Base-by-base conservation (phyloP, 345 rosid species). In the Populus euphratica region DNA sequence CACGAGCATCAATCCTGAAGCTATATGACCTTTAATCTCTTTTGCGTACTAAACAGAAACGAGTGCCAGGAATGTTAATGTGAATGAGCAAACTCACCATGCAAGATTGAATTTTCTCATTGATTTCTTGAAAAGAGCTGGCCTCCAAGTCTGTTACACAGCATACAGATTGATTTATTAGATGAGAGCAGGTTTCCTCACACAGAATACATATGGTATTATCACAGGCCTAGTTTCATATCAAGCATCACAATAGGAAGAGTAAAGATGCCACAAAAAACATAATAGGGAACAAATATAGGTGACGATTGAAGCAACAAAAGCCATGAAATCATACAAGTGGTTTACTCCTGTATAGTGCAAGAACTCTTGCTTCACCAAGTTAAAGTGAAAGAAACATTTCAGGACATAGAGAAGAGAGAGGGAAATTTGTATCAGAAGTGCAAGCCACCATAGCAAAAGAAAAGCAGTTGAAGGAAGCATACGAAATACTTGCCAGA, bases 51-150 rank as follows among this genome's bases (percentile, higher is more conserved):
- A 85, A 70, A 74, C 80, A 7, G 98, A 81, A 78, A 87, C 88
- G 43, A 91, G 81, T 33, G 97, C 86, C 49, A 93, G 86, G 83
- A 91, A 88, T 2, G 90, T 86, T 23, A 85, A 59, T 0, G 92
- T 82, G 68, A 88, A 90, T 3, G 97, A 90, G 76, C 87, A 91
- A 67, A 91, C 90, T 91, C 92, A 91, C 92, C 91, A 90, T 3
- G 90, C 89, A 1, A 91, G 88, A 69, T 86, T 84, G 84, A 88
- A 92, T 82, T 83, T 88, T 82, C 82, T 89, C 89, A 84, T 81
- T 1, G 93, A 86, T 85, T 90, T 92, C 88, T 85, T 92, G 85
- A 65, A 87, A 43, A 92, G 86, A 59, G 49, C 73, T 70, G 91
- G 97, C 35, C 93, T 89, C 54, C 90, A 87, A 0, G 77, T 87